A percentile compares a stretch with the other conserved stretches of the same genome.
Conservation (phyloP, 257 asterid genomes). For the Scutellaria galericulata region DNA sequence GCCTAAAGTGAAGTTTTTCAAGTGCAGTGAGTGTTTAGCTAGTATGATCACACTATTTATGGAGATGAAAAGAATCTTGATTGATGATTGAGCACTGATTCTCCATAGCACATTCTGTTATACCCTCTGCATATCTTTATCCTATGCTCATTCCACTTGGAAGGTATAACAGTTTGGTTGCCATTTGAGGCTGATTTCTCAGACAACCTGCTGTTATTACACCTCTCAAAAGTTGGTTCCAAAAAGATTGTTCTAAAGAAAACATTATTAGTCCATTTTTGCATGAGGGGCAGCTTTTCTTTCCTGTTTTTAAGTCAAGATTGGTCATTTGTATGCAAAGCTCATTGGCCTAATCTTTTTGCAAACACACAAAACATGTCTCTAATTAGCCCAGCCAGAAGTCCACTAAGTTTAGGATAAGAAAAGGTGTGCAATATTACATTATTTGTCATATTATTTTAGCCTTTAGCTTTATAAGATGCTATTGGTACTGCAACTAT, state of each 20-base stretch:
- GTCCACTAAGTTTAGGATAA: constrained; percentile 54
- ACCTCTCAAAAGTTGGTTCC: constrained; percentile 17
- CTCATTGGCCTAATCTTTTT: constrained; percentile 25
- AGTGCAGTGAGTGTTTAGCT: constrained; percentile 32
- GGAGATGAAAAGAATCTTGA: constrained; percentile 54
- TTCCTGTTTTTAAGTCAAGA: constrained; percentile 16
- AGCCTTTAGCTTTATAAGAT: constrained; percentile 9
- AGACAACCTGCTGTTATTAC: constrained; percentile 22
- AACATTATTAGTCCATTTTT: constrained; percentile 14
- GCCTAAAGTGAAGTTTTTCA: constrained; percentile 5
- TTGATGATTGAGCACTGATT: constrained; percentile 34
- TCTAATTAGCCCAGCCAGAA: constrained; percentile 55
- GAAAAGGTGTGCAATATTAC: constrained; percentile 35
- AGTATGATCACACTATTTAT: constrained; percentile 52
- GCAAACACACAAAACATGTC: constrained; percentile 44
- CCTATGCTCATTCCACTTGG: constrained; percentile 75
- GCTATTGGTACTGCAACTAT: constrained; percentile 23
- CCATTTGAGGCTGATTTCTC: constrained; percentile 27
- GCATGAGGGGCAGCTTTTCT: not conserved
- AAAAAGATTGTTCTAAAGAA: not conserved
- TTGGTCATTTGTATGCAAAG: constrained; percentile 9
- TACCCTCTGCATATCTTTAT: constrained; percentile 51
- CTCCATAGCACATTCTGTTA: constrained; percentile 76
- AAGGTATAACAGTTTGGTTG: constrained; percentile 43
- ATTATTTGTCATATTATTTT: too few species aligned